phyloP scores from a whole-genome alignment of 2,329 filamentous ascomycete genomes.

The Pseudogymnoascus sp. region DNA sequence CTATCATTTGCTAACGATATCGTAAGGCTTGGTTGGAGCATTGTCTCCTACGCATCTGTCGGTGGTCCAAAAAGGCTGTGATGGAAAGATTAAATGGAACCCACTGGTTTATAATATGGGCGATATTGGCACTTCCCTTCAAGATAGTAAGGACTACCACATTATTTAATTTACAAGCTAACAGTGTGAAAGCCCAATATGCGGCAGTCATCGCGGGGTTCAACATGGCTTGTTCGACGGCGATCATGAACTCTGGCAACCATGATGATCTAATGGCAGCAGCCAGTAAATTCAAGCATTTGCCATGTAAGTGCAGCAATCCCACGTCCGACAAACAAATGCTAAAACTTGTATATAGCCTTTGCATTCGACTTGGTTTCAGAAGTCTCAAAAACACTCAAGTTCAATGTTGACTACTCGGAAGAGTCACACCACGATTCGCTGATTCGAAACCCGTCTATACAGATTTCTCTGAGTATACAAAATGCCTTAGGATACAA shows the following conservation, averaged over 20 bases:
- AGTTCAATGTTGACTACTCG: slow-evolving; percentile 72
- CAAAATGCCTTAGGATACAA: slow-evolving; percentile 70
- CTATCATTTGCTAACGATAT: slow-evolving; percentile 10
- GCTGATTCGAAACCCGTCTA: slow-evolving; percentile 60
- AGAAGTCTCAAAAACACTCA: slow-evolving; percentile 61
- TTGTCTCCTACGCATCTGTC: slow-evolving; percentile 54
- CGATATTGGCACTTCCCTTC: slow-evolving; percentile 39
- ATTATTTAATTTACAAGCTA: slow-evolving; percentile 12
- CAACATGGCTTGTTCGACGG: slow-evolving; percentile 41
- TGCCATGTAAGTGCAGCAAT: slow-evolving; percentile 10
- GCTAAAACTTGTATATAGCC: slow-evolving; percentile 31
- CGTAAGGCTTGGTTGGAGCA: slow-evolving; percentile 47
- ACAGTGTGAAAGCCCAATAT: slow-evolving; percentile 38
- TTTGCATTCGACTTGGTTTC: slow-evolving; percentile 55
- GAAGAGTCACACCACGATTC: slow-evolving; percentile 64
- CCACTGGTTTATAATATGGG: slow-evolving; percentile 41
- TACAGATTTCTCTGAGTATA: slow-evolving; percentile 70
- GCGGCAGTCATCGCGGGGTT: slow-evolving; percentile 53
- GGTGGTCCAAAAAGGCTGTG: slow-evolving; percentile 48
- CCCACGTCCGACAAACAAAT: background rate
- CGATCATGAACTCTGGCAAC: slow-evolving; percentile 38
- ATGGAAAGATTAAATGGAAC: slow-evolving; percentile 52
- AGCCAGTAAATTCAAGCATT: slow-evolving; percentile 32
- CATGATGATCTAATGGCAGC: slow-evolving; percentile 67
- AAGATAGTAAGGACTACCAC: slow-evolving; percentile 36